Percentiles rank a stretch among this genome's conserved stretches.
Evolutionary conservation across 2,329 filamentous ascomycete genomes (phyloP).

Genomic region (Teratosphaeria nubilosa): DNA sequence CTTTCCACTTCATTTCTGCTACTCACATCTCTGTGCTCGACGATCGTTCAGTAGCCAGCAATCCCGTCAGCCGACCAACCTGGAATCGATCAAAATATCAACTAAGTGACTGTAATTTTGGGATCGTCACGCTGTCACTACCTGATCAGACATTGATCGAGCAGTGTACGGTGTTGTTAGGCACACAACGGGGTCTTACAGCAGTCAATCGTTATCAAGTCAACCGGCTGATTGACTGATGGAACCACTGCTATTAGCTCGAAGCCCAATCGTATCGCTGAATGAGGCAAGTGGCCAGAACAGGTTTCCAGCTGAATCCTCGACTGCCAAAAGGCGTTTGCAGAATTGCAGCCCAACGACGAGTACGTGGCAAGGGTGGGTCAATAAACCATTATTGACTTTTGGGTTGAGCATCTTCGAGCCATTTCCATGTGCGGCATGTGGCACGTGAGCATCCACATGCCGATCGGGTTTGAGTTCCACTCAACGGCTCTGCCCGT

Average conservation of each 20-base stretch:
- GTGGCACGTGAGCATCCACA: background rate
- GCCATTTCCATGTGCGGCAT: background rate
- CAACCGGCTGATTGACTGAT: too few relatives aligned
- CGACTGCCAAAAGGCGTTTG: background rate
- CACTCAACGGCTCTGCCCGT: background rate
- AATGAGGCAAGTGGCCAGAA: background rate
- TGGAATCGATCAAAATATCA: too few relatives aligned
- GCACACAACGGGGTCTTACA: too few relatives aligned
- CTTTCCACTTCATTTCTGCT: too few relatives aligned
- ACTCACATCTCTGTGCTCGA: too few relatives aligned
- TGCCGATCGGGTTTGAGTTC: background rate
- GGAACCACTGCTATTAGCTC: background rate
- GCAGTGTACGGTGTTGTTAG: too few relatives aligned
- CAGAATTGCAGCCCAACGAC: background rate
- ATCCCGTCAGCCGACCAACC: too few relatives aligned
- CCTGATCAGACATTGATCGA: too few relatives aligned
- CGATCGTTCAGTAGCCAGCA: too few relatives aligned
- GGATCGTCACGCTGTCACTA: too few relatives aligned
- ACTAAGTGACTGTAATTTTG: too few relatives aligned
- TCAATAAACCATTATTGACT: background rate
- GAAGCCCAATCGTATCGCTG: background rate
- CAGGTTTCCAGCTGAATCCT: background rate
- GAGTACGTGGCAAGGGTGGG: background rate
- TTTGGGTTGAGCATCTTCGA: background rate
- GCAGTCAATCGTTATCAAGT: too few relatives aligned